These are phyloP conservation scores for Lentinula detonsa DNA, from an alignment of 768 basidiomycete genomes.

Conservation along the genomic window DNA sequence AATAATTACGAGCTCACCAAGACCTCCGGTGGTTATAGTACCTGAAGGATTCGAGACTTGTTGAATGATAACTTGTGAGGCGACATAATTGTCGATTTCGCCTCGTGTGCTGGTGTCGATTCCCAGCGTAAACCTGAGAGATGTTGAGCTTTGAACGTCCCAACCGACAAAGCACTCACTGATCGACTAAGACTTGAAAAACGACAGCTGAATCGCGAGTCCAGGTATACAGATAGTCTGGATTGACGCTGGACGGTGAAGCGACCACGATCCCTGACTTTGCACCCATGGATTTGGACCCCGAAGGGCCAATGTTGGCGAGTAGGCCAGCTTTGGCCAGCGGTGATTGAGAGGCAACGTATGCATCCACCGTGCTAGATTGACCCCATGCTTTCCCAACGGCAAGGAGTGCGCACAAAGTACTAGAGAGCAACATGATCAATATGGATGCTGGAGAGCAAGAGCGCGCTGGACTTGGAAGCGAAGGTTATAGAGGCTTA, in stretches of 20 bases:
- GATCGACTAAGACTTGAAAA: constrained; percentile 40
- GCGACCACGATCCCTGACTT: constrained; percentile 40
- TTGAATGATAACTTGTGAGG: constrained; percentile 47
- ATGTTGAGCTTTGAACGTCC: too few relatives aligned
- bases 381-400: not conserved
- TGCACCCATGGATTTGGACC: constrained; percentile 52
- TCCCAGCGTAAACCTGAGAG: constrained; percentile 32
- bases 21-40: constrained; percentile 49
- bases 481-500: not conserved
- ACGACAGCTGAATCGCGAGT: constrained; percentile 64
- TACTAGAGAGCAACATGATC: too few relatives aligned
- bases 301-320: constrained; percentile 63
- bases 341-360: constrained; percentile 45
- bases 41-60: constrained; percentile 66
- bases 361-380: constrained; percentile 35
- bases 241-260: constrained; percentile 37
- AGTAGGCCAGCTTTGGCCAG: constrained; percentile 63
- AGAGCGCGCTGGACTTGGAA: not conserved
- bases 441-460: too few relatives aligned
- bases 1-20: constrained; percentile 49
- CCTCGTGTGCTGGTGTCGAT: constrained; percentile 41
- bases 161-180: constrained; percentile 21
- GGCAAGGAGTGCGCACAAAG: too few relatives aligned
- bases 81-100: constrained; percentile 50
- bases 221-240: constrained; percentile 65